Conservation (phyloP, 495 filamentous ascomycete genomes). For the Hamigera avellanea region DNA sequence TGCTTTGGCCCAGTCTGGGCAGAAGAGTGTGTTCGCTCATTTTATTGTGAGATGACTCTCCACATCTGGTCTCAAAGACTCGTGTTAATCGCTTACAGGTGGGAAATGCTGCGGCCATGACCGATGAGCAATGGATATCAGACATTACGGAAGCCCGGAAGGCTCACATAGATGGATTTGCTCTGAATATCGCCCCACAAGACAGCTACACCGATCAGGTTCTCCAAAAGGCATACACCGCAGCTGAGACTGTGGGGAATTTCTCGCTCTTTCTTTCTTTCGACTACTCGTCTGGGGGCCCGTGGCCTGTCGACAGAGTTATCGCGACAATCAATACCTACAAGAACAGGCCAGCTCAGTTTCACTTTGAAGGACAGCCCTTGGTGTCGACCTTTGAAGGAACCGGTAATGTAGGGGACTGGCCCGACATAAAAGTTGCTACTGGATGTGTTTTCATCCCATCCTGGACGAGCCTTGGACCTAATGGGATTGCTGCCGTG, state of each 20-base stretch:
- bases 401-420: conserved; percentile 41
- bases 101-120: conserved; percentile 19
- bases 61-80: neutral
- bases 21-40: conserved; percentile 23
- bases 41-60: conserved; percentile 17
- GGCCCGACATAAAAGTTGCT: conserved; percentile 41
- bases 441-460: conserved; percentile 47
- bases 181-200: conserved; percentile 49
- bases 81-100: conserved; percentile 7
- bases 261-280: conserved; percentile 64
- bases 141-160: conserved; percentile 51
- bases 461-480: conserved; percentile 49
- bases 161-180: conserved; percentile 62
- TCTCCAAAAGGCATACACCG: conserved; percentile 40
- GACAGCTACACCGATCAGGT: conserved; percentile 39
- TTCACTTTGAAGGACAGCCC: conserved; percentile 41
- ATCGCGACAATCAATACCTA: conserved; percentile 45
- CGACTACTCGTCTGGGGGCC: conserved; percentile 44
- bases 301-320: conserved; percentile 46
- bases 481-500: conserved; percentile 31
- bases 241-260: conserved; percentile 35
- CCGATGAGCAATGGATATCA: conserved; percentile 38
- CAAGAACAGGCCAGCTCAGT: conserved; percentile 38
- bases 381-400: conserved; percentile 70
- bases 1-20: conserved; percentile 6